phyloP scores from a whole-genome alignment of 228 moss, liverwort and hornwort genomes.

The Sphagnum magellanicum region DNA sequence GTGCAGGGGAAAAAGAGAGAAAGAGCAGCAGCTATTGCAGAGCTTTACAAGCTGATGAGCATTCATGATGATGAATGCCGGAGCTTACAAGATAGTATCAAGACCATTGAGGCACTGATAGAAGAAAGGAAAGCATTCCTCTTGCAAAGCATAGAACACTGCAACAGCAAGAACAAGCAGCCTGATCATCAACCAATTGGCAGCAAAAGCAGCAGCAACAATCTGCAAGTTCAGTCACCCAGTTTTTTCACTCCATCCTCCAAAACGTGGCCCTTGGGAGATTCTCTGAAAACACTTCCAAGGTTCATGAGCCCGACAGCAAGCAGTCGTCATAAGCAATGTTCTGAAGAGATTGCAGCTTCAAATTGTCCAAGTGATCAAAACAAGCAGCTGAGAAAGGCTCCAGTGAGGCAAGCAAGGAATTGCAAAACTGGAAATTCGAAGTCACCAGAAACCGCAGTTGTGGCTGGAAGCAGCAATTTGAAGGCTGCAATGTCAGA shows the following conservation, averaged over 20 bases:
- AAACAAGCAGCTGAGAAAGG: no score
- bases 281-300: slow-evolving; percentile 21
- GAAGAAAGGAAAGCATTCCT: slow-evolving; percentile 4
- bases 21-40: slow-evolving; percentile 40
- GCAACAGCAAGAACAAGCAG: no score
- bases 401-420: no score
- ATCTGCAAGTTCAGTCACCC: background rate
- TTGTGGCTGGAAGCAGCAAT: no score
- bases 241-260: background rate
- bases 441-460: no score
- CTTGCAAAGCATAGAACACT: no score
- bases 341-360: background rate
- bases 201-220: background rate
- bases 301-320: slow-evolving; percentile 66
- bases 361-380: no score
- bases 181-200: no score
- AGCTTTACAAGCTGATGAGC: slow-evolving; percentile 25
- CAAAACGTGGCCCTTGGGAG: no score
- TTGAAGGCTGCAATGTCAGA: no score
- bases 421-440: no score
- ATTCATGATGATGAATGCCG: slow-evolving; percentile 37
- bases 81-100: slow-evolving; percentile 34
- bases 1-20: slow-evolving; percentile 30
- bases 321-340: slow-evolving; percentile 50
- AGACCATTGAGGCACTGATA: slow-evolving; percentile 23